Evolutionary conservation across 83 land plant genomes (phyloP).

Genomic region (Picea abies): DNA sequence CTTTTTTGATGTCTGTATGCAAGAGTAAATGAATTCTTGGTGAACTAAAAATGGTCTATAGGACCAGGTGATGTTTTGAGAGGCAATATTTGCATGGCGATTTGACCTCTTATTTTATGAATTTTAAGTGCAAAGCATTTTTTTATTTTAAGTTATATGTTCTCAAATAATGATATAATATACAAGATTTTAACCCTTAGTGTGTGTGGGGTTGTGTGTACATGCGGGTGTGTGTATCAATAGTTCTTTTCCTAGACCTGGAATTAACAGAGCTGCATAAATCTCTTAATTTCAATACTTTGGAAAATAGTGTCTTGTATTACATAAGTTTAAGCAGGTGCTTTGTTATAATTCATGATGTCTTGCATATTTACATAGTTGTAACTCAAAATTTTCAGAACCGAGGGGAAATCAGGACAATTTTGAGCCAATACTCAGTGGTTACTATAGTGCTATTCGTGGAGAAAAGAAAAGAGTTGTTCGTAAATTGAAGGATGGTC

Average conservation of each 20-base stretch:
- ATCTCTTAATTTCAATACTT: no score
- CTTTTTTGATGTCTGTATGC: not conserved
- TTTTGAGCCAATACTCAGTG: constrained; percentile 72
- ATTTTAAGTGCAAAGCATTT: not conserved
- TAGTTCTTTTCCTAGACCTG: not conserved
- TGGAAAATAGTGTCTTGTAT: no score
- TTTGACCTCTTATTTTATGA: not conserved
- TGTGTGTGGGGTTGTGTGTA: no score
- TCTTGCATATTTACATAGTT: not conserved
- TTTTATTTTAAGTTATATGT: not conserved
- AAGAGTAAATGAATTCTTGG: not conserved
- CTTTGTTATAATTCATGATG: not conserved
- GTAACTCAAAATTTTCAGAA: constrained; percentile 44
- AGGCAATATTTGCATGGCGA: no score
- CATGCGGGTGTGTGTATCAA: not conserved
- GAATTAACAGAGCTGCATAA: not conserved
- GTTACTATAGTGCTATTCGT: constrained; percentile 64
- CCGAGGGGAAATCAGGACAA: constrained; percentile 79
- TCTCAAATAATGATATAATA: not conserved
- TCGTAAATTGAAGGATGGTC: constrained; percentile 36
- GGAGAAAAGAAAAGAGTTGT: constrained; percentile 16
- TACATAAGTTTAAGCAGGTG: not conserved
- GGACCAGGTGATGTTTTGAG: no score
- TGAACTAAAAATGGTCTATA: no score
- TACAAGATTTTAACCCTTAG: not conserved